Evolutionary conservation across 2,329 filamentous ascomycete genomes (phyloP).

Genomic region (Trichoderma afroharzianum): DNA sequence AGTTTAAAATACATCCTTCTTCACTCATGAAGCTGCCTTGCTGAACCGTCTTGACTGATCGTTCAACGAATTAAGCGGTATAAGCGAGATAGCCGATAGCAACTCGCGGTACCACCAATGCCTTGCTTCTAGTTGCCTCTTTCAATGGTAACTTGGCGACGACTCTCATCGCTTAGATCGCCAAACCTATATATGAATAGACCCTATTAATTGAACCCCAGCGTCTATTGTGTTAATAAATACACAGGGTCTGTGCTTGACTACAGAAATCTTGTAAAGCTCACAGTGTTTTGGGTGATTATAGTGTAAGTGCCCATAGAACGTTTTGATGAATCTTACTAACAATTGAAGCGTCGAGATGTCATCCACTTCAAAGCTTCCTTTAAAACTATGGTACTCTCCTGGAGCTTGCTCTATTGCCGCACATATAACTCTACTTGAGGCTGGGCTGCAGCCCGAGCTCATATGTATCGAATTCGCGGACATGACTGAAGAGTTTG

Average conservation of each 20-base stretch:
- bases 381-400: not conserved
- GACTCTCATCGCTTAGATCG: not conserved
- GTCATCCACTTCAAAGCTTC: not conserved
- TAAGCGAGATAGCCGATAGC: not conserved
- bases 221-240: not conserved
- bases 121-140: not conserved
- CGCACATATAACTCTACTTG: not conserved
- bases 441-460: not conserved
- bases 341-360: not conserved
- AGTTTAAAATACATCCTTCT: not conserved
- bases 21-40: not conserved
- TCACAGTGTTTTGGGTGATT: not conserved
- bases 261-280: rapidly evolving
- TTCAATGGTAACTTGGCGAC: not conserved
- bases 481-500: not conserved
- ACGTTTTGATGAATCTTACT: not conserved
- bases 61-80: not conserved
- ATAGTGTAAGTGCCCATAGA: not conserved
- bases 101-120: not conserved
- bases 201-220: not conserved
- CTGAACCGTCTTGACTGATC: not conserved
- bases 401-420: not conserved
- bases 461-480: not conserved
- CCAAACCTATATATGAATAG: not conserved
- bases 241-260: not conserved